phyloP scores from a whole-genome alignment of 805 yeast genomes.

The Saturnispora galanensis region DNA sequence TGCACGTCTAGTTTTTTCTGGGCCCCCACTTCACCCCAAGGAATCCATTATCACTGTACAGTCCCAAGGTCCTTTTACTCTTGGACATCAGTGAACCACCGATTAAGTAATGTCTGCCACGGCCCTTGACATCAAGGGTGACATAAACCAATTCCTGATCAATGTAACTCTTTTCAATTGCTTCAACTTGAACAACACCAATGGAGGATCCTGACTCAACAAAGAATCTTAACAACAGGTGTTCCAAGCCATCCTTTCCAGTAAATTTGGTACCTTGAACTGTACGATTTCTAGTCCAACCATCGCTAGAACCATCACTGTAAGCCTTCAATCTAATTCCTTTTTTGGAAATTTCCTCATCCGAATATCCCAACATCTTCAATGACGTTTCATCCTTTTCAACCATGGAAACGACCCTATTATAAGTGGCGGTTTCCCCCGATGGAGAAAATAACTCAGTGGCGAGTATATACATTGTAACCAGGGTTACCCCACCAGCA shows the following conservation, averaged over 20 bases:
- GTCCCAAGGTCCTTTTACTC: slow-evolving; percentile 14
- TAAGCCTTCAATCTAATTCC: slow-evolving; percentile 62
- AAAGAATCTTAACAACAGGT: slow-evolving; percentile 74
- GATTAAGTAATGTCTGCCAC: slow-evolving; percentile 57
- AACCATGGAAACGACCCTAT: slow-evolving; percentile 69
- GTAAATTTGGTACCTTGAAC: slow-evolving; percentile 53
- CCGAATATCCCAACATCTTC: slow-evolving; percentile 35
- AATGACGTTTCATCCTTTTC: slow-evolving; percentile 59
- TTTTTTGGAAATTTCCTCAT: slow-evolving; percentile 32
- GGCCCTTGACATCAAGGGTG: slow-evolving; percentile 67
- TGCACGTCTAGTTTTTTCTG: slow-evolving; percentile 33
- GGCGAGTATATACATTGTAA: slow-evolving; percentile 65
- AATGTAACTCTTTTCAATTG: slow-evolving; percentile 56
- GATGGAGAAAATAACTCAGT: slow-evolving; percentile 79
- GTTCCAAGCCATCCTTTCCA: slow-evolving; percentile 72
- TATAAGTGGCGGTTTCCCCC: slow-evolving; percentile 85
- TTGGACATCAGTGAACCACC: slow-evolving; percentile 41
- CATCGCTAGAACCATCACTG: slow-evolving; percentile 61
- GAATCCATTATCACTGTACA: slow-evolving; percentile 39
- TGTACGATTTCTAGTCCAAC: slow-evolving; percentile 87
- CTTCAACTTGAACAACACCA: slow-evolving; percentile 74
- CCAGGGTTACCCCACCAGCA: slow-evolving; percentile 57
- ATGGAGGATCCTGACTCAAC: slow-evolving; percentile 60
- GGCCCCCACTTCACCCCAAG: slow-evolving; percentile 83
- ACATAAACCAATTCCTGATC: slow-evolving; percentile 63